phyloP scores from a whole-genome alignment of 164 flowering plant genomes.

The Magnolia officinalis region DNA sequence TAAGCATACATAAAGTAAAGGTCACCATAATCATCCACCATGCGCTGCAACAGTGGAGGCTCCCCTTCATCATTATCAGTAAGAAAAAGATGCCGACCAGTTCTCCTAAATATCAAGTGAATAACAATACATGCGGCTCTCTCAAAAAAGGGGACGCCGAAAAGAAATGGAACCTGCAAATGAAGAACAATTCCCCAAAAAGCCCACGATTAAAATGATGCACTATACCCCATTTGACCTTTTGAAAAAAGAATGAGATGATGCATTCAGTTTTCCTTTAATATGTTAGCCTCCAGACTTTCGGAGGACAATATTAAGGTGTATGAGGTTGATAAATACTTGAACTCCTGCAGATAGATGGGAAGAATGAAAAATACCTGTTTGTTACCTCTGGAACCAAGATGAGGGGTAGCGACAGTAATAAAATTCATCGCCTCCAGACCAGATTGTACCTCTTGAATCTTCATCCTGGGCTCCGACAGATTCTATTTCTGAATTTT shows the following conservation, averaged over 20 bases:
- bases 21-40: slow-evolving; percentile 70
- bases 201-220: neutral
- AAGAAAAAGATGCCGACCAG: slow-evolving; percentile 94
- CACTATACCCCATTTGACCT: neutral
- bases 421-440: slow-evolving; percentile 87
- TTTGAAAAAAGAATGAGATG: neutral
- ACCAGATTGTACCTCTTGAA: slow-evolving; percentile 63
- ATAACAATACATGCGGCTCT: slow-evolving; percentile 56
- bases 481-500: slow-evolving; percentile 22
- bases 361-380: slow-evolving; percentile 54
- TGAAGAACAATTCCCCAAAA: slow-evolving; percentile 3
- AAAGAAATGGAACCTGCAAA: slow-evolving; percentile 90
- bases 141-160: slow-evolving; percentile 77
- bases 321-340: neutral
- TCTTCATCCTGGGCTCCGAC: slow-evolving; percentile 23
- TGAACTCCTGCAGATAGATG: slow-evolving; percentile 1
- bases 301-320: neutral
- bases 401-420: slow-evolving; percentile 96
- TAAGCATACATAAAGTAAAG: slow-evolving; percentile 61
- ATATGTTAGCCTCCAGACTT: neutral
- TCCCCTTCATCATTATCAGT: slow-evolving; percentile 72
- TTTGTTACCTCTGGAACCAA: slow-evolving; percentile 95
- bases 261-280: neutral
- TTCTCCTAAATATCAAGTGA: slow-evolving; percentile 88
- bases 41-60: slow-evolving; percentile 75